Conservation (phyloP, 805 yeast species). For the Myxozyma kluyveri region DNA sequence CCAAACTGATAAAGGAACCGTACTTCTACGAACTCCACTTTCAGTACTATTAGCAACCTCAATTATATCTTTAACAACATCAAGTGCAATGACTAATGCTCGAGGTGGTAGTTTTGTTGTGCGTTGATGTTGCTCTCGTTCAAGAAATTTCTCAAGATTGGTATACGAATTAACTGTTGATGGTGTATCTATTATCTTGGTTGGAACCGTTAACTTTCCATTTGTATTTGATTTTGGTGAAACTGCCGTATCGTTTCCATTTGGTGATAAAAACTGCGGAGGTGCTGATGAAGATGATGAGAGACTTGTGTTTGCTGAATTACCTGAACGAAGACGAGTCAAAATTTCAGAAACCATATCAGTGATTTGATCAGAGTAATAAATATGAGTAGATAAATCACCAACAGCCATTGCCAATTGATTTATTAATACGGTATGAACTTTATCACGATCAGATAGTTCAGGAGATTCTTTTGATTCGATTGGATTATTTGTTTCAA, state of each 20-base stretch:
- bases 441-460: conserved; percentile 17
- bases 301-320: not conserved
- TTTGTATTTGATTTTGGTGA: not conserved
- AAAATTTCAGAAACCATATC: conserved; percentile 73
- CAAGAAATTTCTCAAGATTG: conserved; percentile 16
- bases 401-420: conserved; percentile 60
- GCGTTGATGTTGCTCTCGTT: not conserved
- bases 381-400: conserved; percentile 70
- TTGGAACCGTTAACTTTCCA: not conserved
- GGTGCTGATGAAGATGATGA: not conserved
- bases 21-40: conserved; percentile 24
- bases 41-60: conserved; percentile 20
- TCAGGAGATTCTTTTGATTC: not conserved
- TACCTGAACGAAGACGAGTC: conserved; percentile 29
- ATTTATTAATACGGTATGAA: conserved; percentile 42
- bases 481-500: conserved; percentile 32
- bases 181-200: conserved; percentile 13
- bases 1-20: conserved; percentile 23
- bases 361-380: conserved; percentile 80
- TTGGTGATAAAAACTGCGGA: not conserved
- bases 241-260: not conserved
- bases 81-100: conserved; percentile 8
- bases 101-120: not conserved
- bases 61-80: conserved; percentile 18
- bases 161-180: conserved; percentile 20